Percentiles rank a stretch among this genome's conserved stretches.
Evolutionary conservation across 768 basidiomycete genomes (phyloP).

Genomic region (Kockovaella imperatae): DNA sequence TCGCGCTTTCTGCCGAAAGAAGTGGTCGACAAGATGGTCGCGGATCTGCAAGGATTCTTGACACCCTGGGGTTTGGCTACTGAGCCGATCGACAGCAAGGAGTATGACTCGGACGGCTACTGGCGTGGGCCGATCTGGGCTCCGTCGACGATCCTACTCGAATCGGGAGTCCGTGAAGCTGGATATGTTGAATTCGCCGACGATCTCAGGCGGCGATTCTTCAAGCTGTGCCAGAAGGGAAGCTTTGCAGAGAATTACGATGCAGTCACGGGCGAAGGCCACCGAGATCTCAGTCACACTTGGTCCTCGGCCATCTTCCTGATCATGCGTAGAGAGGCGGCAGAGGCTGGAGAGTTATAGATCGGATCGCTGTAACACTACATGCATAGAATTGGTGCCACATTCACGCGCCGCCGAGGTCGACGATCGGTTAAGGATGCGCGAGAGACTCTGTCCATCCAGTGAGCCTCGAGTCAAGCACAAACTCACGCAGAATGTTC

Average conservation of each 20-base stretch:
- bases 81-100: background rate
- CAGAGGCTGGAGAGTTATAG: too few relatives aligned
- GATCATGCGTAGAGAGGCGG: constrained; percentile 1
- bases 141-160: background rate
- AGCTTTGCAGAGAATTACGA: constrained; percentile 1
- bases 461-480: too few relatives aligned
- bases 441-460: too few relatives aligned
- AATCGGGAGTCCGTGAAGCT: background rate
- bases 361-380: too few relatives aligned
- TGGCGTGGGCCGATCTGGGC: constrained; percentile 1
- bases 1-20: background rate
- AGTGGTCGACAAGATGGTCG: background rate
- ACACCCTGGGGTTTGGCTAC: constrained; percentile 1
- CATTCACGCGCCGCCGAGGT: too few relatives aligned
- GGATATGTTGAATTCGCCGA: background rate
- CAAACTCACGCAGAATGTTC: too few relatives aligned
- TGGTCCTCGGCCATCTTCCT: background rate
- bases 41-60: background rate
- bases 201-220: background rate
- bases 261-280: background rate
- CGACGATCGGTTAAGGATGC: too few relatives aligned
- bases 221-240: constrained; percentile 1
- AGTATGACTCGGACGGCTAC: constrained; percentile 3
- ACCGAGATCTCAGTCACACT: background rate
- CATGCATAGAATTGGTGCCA: too few relatives aligned